A percentile compares a stretch with the other conserved stretches of the same genome.
Conservation (phyloP, 805 yeast species). For the Candida jianshihensis region DNA sequence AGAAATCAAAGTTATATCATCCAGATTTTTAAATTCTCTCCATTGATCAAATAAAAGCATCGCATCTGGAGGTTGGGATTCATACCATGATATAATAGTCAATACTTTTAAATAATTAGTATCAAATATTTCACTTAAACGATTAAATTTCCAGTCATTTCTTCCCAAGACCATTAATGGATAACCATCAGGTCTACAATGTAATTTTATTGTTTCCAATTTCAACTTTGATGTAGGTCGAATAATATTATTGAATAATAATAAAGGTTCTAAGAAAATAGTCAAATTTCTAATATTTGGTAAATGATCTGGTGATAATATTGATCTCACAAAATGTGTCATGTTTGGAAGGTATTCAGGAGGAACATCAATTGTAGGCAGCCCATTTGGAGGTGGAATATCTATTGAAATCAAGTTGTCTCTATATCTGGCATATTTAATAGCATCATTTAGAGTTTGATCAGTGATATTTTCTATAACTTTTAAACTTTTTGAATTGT, state of each 20-base stretch:
- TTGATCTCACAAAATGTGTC: slow-evolving; percentile 18
- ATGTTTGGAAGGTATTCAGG: slow-evolving; percentile 25
- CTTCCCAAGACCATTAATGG: slow-evolving; percentile 23
- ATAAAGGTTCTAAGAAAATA: slow-evolving; percentile 32
- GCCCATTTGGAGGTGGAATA: slow-evolving; percentile 28
- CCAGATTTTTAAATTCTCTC: slow-evolving; percentile 27
- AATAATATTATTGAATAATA: slow-evolving; percentile 27
- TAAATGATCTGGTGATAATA: slow-evolving; percentile 12
- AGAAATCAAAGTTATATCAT: slow-evolving; percentile 35
- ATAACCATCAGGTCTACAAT: slow-evolving; percentile 35
- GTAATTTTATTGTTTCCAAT: slow-evolving; percentile 31
- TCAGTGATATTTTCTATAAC: slow-evolving; percentile 35
- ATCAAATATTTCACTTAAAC: slow-evolving; percentile 31
- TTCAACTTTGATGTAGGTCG: slow-evolving; percentile 23
- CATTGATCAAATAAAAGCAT: slow-evolving; percentile 31
- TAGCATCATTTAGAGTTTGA: slow-evolving; percentile 29
- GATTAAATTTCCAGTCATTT: slow-evolving; percentile 14
- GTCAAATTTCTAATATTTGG: slow-evolving; percentile 24
- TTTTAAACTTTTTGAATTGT: slow-evolving; percentile 23
- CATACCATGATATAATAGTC: slow-evolving; percentile 38
- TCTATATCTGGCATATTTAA: slow-evolving; percentile 23
- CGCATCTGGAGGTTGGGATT: slow-evolving; percentile 25
- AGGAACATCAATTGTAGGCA: slow-evolving; percentile 25
- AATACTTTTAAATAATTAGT: slow-evolving; percentile 26
- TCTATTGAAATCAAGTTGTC: slow-evolving; percentile 16